phyloP scores from a whole-genome alignment of 2,329 filamentous ascomycete species.

The Thielaviopsis ethacetica region DNA sequence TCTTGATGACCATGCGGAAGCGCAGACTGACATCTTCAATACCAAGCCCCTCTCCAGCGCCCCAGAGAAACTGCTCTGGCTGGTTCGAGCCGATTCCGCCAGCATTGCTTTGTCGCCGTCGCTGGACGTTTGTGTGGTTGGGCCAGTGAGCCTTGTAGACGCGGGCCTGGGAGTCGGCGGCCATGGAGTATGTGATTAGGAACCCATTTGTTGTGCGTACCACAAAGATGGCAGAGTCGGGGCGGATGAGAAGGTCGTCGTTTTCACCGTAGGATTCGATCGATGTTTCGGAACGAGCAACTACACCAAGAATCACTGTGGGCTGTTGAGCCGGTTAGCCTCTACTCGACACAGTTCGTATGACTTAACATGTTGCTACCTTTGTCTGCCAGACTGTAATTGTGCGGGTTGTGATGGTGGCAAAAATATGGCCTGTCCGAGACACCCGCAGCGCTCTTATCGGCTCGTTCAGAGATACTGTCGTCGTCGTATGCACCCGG shows the following conservation, averaged over 20 bases:
- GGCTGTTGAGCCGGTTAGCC: conserved; percentile 37
- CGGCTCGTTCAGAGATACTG: conserved; percentile 30
- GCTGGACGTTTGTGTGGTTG: conserved; percentile 46
- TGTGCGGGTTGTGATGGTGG: conserved; percentile 68
- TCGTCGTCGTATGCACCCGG: conserved; percentile 13
- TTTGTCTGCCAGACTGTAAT: conserved; percentile 96
- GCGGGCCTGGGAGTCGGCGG: conserved; percentile 63
- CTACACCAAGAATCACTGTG: conserved; percentile 70
- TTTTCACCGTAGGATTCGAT: conserved; percentile 74
- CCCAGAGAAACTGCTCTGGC: conserved; percentile 50
- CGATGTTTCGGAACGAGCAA: conserved; percentile 67
- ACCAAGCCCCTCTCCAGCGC: conserved; percentile 66
- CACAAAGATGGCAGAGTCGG: conserved; percentile 83
- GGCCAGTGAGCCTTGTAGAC: conserved; percentile 75
- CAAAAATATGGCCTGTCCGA: conserved; percentile 66
- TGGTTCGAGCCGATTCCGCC: conserved; percentile 36
- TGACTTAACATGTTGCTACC: conserved; percentile 29
- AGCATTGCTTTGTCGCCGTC: conserved; percentile 43
- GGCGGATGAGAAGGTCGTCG: conserved; percentile 67
- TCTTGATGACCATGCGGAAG: conserved; percentile 95
- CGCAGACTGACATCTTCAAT: conserved; percentile 77
- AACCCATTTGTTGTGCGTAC: conserved; percentile 75
- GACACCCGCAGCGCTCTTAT: conserved; percentile 64
- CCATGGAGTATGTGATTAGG: conserved; percentile 85
- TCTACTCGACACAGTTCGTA: background rate